Base-by-base conservation (phyloP, 371 early-diverging fungal species). In the Mortierella sp. region DNA sequence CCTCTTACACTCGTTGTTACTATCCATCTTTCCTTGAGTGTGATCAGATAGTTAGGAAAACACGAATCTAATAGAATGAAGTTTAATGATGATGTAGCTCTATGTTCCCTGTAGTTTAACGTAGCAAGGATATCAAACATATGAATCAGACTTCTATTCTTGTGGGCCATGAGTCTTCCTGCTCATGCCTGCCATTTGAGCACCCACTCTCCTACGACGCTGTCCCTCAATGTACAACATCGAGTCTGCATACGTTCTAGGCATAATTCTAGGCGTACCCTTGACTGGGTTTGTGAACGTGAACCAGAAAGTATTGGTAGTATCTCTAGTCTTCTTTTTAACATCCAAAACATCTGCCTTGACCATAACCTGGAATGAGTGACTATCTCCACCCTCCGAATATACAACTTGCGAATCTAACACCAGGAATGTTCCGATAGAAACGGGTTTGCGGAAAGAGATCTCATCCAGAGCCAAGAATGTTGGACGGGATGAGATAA, bases 391-490 rank as follows among this genome's bases (percentile, higher is more conserved):
- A 24, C 82, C 89, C 75, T 84, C 86, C 3, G 94, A 80, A 74
- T 91, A 93, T 10, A 89, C 90, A 21, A 97, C 90, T 82, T 95
- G 92, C 0, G 94, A 87, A 32, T 88, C 87, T 59, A 98, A 83
- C 10, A 85, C 84, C 15, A 98, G 85, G 36, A 98, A 83, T 1
- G 94, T 92, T 2, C 98, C 97, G 59, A 98, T 92, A 52, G 92
- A 92, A n/a, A 98, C 98, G 0, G 98, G 97, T 73, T 89, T 91
- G 15, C 90, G 84, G 79, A 98, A 98, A 9, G 91, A 83, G 65
- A 97, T 92, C 72, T 98, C 97, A 77, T 97, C 98, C 64, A 96
- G 86, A 4, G 96, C 92, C 21, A 93, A 77, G 53, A 95, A 89
- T 0, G 62, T 81, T 4, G 90, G 90, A 4, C 88, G 86, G 9